Evolutionary conservation across 148 eudicot species (phyloP).

Genomic region (Amaranthus cruentus): DNA sequence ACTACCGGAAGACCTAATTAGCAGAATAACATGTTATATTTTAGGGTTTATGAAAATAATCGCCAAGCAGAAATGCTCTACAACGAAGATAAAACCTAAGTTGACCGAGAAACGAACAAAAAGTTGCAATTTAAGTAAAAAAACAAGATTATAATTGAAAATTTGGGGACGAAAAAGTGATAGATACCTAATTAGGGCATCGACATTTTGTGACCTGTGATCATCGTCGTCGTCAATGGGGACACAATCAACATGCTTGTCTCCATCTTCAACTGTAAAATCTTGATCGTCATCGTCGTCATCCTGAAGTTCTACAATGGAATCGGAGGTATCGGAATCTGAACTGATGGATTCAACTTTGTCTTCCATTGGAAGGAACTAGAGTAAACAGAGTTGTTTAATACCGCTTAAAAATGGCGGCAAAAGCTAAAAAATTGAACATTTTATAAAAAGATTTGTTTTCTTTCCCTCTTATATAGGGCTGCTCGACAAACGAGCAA

Average conservation of each 20-base stretch:
- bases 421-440: no score
- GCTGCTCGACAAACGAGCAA: no score
- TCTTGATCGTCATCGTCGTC: slow-evolving; percentile 9
- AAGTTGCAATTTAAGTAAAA: neutral
- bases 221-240: slow-evolving; percentile 21
- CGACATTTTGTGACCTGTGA: slow-evolving; percentile 48
- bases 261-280: neutral
- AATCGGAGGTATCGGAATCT: slow-evolving; percentile 21
- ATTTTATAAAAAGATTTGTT: no score
- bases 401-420: no score
- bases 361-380: slow-evolving; percentile 21
- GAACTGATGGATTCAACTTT: slow-evolving; percentile 7
- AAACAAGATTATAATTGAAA: neutral
- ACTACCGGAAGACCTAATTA: no score
- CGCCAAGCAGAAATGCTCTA: no score
- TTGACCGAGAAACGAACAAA: neutral
- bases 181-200: slow-evolving; percentile 52
- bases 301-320: slow-evolving; percentile 4
- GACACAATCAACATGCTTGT: neutral
- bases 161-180: neutral
- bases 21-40: no score
- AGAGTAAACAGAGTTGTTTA: no score
- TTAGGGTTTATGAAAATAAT: no score
- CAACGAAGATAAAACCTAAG: no score
- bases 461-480: no score